Base-by-base conservation (phyloP, 2,329 filamentous ascomycete genomes). In the Colletotrichum caudatum region DNA sequence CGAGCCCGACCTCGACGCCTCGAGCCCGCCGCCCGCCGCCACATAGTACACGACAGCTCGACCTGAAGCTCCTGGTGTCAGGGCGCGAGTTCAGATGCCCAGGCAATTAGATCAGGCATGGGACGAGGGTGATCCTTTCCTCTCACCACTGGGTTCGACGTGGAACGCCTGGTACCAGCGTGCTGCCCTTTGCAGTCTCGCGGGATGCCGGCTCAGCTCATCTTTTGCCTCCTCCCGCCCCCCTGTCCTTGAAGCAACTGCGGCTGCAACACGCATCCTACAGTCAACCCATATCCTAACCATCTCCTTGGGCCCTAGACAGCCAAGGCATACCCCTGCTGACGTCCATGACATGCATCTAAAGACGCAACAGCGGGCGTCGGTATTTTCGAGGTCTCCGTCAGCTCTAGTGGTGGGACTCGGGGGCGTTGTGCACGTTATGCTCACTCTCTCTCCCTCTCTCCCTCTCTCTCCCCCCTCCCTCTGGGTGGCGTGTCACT, bases 251-350 rank as follows among this genome's bases (percentile, higher is more conserved):
- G 44, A 59, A 72, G 64, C 60, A 64, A 53, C 66, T 59, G 69
- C 69, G 59, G 65, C 65, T 69, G 69, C 69, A 69, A 69, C 59
- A 41, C 46, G 46, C 60, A 64, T 57, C 37, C 48, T 41, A 64
- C 65, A 35, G 37, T 72, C 69, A 72, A n/a, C 69, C 39, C 59
- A 72, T 64, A 64, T 69, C 39, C 65, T 69, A 64, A 72, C 69
- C 69, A 29, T 69, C 59, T 64, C 69, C 59, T 60, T 64, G 69
- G 69, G 69, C 53, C 65, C 69, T 72, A 64, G 44, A 14, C 58
- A 60, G 48, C 39, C 69, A 64, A 64, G 69, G 69, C 37, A 66
- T 23, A 69, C 64, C 62, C 69, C 69, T 72, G 69, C 66, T 64
- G 54, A 63, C 41, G 46, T 59, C 51, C 35, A 54, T 35, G 64